Conservation (phyloP, 495 filamentous ascomycete genomes). For the Penicillium atrosanguineum region DNA sequence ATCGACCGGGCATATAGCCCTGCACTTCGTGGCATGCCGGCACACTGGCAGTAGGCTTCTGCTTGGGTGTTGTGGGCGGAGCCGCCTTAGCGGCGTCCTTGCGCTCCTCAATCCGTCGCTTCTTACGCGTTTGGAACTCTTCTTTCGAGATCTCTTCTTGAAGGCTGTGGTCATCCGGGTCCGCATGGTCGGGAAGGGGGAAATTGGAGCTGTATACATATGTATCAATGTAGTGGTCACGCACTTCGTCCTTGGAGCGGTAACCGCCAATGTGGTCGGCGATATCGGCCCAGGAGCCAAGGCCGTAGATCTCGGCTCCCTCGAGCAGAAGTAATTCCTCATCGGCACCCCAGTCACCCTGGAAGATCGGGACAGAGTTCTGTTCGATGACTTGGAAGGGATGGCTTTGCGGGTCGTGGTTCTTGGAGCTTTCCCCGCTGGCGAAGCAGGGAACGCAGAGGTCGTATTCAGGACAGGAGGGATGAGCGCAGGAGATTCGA, state of each 20-base stretch:
- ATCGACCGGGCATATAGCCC: slow-evolving; percentile 95
- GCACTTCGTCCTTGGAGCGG: slow-evolving; percentile 89
- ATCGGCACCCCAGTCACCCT: slow-evolving; percentile 93
- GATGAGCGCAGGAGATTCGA: slow-evolving; percentile 85
- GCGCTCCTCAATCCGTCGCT: slow-evolving; percentile 86
- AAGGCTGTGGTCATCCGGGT: slow-evolving; percentile 73
- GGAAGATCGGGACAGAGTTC: slow-evolving; percentile 95
- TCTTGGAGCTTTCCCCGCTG: slow-evolving; percentile 67
- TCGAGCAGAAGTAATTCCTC: slow-evolving; percentile 91
- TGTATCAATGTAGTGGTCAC: slow-evolving; percentile 85
- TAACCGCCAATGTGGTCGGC: slow-evolving; percentile 97
- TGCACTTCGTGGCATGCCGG: slow-evolving; percentile 96
- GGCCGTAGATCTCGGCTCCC: slow-evolving; percentile 94
- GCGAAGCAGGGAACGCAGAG: slow-evolving; percentile 95
- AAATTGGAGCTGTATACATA: slow-evolving; percentile 82
- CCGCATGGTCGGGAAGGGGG: slow-evolving; percentile 79
- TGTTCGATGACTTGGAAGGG: slow-evolving; percentile 94
- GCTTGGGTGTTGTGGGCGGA: slow-evolving; percentile 80
- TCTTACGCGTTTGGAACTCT: slow-evolving; percentile 91
- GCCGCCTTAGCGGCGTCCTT: slow-evolving; percentile 86
- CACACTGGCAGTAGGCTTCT: slow-evolving; percentile 91
- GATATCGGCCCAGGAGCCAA: slow-evolving; percentile 97
- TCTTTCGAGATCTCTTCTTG: slow-evolving; percentile 80
- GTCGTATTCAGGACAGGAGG: slow-evolving; percentile 87
- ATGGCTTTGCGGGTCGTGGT: slow-evolving; percentile 82